These are phyloP conservation scores for Macrophomina phaseolina DNA, from an alignment of 2,329 filamentous ascomycete genomes.

Conservation along the genomic window DNA sequence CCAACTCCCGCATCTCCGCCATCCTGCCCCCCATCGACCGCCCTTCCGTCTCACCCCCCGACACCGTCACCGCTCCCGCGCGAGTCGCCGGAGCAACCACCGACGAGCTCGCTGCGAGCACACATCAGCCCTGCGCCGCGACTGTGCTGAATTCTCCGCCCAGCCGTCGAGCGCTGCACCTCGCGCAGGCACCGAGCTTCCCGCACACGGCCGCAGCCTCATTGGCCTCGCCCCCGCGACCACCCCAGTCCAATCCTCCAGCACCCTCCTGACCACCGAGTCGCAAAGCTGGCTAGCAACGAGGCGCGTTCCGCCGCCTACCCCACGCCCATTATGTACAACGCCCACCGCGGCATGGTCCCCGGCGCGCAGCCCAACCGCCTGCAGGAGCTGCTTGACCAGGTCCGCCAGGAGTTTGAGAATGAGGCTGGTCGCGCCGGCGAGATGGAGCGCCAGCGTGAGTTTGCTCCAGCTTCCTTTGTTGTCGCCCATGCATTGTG, in stretches of 20 bases:
- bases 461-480: slow-evolving; percentile 50
- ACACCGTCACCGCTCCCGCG: slow-evolving; percentile 1
- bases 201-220: slow-evolving; percentile 14
- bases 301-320: slow-evolving; percentile 18
- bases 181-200: slow-evolving; percentile 6
- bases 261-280: background rate
- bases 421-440: slow-evolving; percentile 79
- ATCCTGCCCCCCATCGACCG: slow-evolving; percentile 7
- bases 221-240: slow-evolving; percentile 6
- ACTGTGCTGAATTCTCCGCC: slow-evolving; percentile 22
- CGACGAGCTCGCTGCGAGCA: slow-evolving; percentile 14
- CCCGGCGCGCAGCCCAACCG: slow-evolving; percentile 71
- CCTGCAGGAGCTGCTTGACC: slow-evolving; percentile 89
- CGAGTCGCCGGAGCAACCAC: slow-evolving; percentile 11
- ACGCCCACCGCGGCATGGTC: slow-evolving; percentile 81
- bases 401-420: slow-evolving; percentile 90
- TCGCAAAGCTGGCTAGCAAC: slow-evolving; percentile 8
- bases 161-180: slow-evolving; percentile 9
- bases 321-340: slow-evolving; percentile 70
- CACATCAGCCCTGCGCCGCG: slow-evolving; percentile 20
- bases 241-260: background rate
- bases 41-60: slow-evolving; percentile 14
- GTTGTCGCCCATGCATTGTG: slow-evolving; percentile 3
- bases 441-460: slow-evolving; percentile 93
- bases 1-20: slow-evolving; percentile 22